phyloP scores from a whole-genome alignment of 1,284 basidiomycete genomes.

The Stygiomarasmius scandens region DNA sequence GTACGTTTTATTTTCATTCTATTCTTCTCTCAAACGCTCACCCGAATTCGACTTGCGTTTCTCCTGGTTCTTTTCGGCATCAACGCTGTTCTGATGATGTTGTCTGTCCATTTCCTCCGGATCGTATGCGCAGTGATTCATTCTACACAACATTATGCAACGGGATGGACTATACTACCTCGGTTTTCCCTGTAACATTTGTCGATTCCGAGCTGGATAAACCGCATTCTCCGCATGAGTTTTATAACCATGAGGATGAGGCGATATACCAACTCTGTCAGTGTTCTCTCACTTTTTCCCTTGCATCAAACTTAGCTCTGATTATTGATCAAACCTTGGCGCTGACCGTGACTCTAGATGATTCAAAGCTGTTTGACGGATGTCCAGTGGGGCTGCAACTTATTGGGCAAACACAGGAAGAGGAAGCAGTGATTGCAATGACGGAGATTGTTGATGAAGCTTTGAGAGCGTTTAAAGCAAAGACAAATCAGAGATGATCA shows the following conservation, averaged over 20 bases:
- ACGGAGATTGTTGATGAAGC: conserved; percentile 52
- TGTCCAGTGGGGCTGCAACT: conserved; percentile 72
- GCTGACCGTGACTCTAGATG: conserved; percentile 44
- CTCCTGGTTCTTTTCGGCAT: too few species aligned
- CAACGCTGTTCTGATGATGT: background rate
- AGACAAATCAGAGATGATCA: too few species aligned
- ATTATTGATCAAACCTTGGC: conserved; percentile 32
- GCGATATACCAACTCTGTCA: conserved; percentile 60
- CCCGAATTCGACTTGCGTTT: too few species aligned
- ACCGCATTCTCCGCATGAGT: conserved; percentile 44
- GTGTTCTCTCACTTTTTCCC: conserved; percentile 29
- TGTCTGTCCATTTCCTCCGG: too few species aligned
- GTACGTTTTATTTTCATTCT: conserved; percentile 22
- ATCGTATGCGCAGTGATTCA: conserved; percentile 37
- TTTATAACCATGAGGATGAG: conserved; percentile 56
- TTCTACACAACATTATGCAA: conserved; percentile 69
- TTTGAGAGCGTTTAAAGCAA: conserved; percentile 29
- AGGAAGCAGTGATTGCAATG: conserved; percentile 64
- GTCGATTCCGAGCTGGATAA: conserved; percentile 51
- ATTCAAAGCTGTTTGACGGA: conserved; percentile 56
- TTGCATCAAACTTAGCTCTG: conserved; percentile 14
- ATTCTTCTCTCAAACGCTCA: too few species aligned
- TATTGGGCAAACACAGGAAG: conserved; percentile 64
- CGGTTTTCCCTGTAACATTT: conserved; percentile 63
- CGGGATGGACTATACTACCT: conserved; percentile 62